Percentiles rank a stretch among this genome's conserved stretches.
Evolutionary conservation across 2,329 filamentous ascomycete genomes (phyloP).

Genomic region (Pseudogymnoascus sp.): DNA sequence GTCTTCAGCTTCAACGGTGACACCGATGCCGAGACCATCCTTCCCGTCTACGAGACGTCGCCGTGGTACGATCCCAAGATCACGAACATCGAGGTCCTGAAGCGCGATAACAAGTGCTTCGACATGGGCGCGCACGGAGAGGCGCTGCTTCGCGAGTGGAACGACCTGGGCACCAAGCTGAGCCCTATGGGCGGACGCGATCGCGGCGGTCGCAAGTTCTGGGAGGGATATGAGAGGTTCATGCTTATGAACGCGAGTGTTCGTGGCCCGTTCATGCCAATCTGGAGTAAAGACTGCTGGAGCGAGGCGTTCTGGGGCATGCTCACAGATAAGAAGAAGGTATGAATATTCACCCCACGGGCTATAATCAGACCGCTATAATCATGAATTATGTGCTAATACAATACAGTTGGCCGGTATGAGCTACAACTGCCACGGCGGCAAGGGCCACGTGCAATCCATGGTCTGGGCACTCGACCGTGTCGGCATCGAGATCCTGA

Average conservation of each 20-base stretch:
- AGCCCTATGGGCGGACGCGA: slow-evolving; percentile 5
- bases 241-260: slow-evolving; percentile 11
- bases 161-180: neutral
- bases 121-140: slow-evolving; percentile 9
- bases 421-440: slow-evolving; percentile 16
- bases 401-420: slow-evolving; percentile 23
- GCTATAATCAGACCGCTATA: neutral
- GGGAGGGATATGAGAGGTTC: slow-evolving; percentile 16
- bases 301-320: slow-evolving; percentile 8
- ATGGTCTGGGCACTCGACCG: slow-evolving; percentile 11
- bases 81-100: slow-evolving; percentile 12
- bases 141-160: slow-evolving; percentile 2
- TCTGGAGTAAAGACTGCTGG: slow-evolving; percentile 11
- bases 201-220: slow-evolving; percentile 20
- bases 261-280: slow-evolving; percentile 12
- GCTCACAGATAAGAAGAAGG: slow-evolving; percentile 6
- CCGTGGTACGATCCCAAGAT: slow-evolving; percentile 9
- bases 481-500: slow-evolving; percentile 32
- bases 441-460: slow-evolving; percentile 8
- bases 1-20: slow-evolving; percentile 12
- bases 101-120: slow-evolving; percentile 11
- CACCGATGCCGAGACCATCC: slow-evolving; percentile 2
- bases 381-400: neutral
- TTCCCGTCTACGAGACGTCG: neutral
- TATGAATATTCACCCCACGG: slow-evolving; percentile 11